Percentiles rank a stretch among this genome's conserved stretches.
phyloP scores from a whole-genome alignment of 2,329 filamentous ascomycete genomes.

The Fusarium pseudonygamai region DNA sequence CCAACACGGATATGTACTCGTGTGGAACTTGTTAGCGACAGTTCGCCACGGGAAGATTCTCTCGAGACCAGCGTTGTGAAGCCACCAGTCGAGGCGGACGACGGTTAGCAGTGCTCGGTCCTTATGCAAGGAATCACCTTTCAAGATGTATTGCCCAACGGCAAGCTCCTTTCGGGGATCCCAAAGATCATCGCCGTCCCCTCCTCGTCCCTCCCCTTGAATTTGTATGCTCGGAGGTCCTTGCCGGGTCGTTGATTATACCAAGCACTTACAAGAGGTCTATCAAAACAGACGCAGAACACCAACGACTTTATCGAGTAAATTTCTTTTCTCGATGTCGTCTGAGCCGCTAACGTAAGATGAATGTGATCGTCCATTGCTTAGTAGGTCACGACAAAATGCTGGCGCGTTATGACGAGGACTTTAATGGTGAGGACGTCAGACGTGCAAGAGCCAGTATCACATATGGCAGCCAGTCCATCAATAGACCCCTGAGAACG shows the following conservation, averaged over 20 bases:
- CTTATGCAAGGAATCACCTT: background rate
- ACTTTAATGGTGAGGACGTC: background rate
- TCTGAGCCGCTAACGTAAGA: accelerated
- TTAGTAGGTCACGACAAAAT: too few relatives aligned
- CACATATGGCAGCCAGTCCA: background rate
- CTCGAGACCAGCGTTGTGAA: slow-evolving; percentile 40
- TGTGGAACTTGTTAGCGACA: too few relatives aligned
- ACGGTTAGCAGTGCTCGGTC: background rate
- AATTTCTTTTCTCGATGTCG: background rate
- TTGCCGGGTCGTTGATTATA: background rate
- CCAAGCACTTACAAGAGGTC: background rate
- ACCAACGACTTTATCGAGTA: background rate
- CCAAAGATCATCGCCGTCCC: background rate
- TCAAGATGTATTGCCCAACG: background rate
- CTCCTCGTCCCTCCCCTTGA: background rate
- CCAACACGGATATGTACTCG: too few relatives aligned
- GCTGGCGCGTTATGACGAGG: background rate
- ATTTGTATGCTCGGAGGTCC: accelerated
- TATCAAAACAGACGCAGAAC: background rate
- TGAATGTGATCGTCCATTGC: background rate
- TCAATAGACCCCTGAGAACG: background rate
- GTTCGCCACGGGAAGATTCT: slow-evolving; percentile 31
- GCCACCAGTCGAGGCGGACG: slow-evolving; percentile 24
- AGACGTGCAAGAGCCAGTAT: too few relatives aligned
- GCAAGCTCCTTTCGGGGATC: background rate